A percentile compares a stretch with the other conserved stretches of the same genome.
Conservation (phyloP, 1,284 basidiomycete species). For the Cutaneotrichosporon mucoides region DNA sequence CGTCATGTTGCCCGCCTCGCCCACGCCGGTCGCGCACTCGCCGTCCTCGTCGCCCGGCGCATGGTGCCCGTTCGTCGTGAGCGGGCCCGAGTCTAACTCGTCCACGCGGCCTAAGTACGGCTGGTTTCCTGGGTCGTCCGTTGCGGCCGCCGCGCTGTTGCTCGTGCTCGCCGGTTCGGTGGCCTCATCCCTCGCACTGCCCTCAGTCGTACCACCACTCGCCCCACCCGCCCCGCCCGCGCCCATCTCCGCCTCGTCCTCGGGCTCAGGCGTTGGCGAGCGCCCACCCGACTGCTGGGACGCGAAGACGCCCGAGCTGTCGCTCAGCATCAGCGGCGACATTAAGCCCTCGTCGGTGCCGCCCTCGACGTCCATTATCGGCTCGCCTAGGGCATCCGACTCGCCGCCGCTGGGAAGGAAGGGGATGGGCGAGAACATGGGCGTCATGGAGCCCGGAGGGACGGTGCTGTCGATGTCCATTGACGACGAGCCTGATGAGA, state of each 20-base stretch:
- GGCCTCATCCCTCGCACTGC: too few relatives aligned
- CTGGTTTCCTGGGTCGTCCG: conserved; percentile 32
- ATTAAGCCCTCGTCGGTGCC: conserved; percentile 32
- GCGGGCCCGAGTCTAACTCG: conserved; percentile 49
- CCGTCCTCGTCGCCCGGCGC: conserved; percentile 3
- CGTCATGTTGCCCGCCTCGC: conserved; percentile 38
- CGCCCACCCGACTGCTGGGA: conserved; percentile 14
- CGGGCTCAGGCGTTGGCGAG: conserved; percentile 41
- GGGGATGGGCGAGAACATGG: conserved; percentile 50
- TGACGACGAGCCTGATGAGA: background rate
- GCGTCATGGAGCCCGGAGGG: conserved; percentile 40
- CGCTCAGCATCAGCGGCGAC: conserved; percentile 37
- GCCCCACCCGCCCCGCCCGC: background rate
- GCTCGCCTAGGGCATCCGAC: conserved; percentile 17
- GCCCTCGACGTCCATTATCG: conserved; percentile 10
- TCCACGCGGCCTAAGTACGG: conserved; percentile 48
- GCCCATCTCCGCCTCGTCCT: conserved; percentile 24
- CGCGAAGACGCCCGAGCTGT: conserved; percentile 7
- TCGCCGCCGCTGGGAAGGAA: conserved; percentile 31
- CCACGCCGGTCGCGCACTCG: conserved; percentile 2
- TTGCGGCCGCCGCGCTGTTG: conserved; percentile 17
- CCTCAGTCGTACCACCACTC: too few relatives aligned
- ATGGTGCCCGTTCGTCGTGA: conserved; percentile 20
- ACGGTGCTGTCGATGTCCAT: conserved; percentile 30
- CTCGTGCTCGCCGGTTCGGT: too few relatives aligned